Conservation (phyloP, 805 yeast species). For the Komagataella phaffii region DNA sequence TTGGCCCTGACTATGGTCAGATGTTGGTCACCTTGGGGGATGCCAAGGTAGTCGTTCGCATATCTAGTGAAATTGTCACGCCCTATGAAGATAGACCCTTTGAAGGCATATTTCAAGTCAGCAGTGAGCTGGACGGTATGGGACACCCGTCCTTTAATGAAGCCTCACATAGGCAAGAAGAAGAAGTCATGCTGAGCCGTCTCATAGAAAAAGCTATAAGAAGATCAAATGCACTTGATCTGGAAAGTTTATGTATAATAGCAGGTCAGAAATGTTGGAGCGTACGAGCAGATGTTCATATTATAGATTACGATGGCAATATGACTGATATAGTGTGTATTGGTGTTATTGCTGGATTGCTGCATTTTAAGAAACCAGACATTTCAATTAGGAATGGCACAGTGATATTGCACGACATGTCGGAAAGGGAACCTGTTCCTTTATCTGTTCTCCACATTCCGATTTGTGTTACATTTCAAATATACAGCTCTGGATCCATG, state of each 20-base stretch:
- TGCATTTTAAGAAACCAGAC: slow-evolving; percentile 79
- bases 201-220: slow-evolving; percentile 86
- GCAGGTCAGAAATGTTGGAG: slow-evolving; percentile 92
- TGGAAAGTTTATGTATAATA: slow-evolving; percentile 79
- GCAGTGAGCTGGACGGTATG: slow-evolving; percentile 82
- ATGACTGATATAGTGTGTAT: slow-evolving; percentile 82
- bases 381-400: slow-evolving; percentile 56
- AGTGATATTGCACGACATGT: slow-evolving; percentile 51
- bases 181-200: slow-evolving; percentile 70
- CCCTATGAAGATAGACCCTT: slow-evolving; percentile 90
- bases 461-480: slow-evolving; percentile 78
- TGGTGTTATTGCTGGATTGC: slow-evolving; percentile 77
- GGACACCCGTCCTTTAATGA: slow-evolving; percentile 78
- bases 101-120: slow-evolving; percentile 78
- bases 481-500: slow-evolving; percentile 53
- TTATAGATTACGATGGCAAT: slow-evolving; percentile 85
- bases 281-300: slow-evolving; percentile 80
- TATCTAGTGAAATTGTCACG: slow-evolving; percentile 60
- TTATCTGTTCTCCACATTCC: slow-evolving; percentile 82
- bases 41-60: slow-evolving; percentile 58
- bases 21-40: slow-evolving; percentile 69
- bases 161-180: slow-evolving; percentile 44
- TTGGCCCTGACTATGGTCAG: slow-evolving; percentile 68
- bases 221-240: slow-evolving; percentile 80
- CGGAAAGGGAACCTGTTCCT: slow-evolving; percentile 80